These are phyloP conservation scores for Zymoseptoria pseudotritici DNA, from an alignment of 2,329 filamentous ascomycete species.

Conservation along the genomic window DNA sequence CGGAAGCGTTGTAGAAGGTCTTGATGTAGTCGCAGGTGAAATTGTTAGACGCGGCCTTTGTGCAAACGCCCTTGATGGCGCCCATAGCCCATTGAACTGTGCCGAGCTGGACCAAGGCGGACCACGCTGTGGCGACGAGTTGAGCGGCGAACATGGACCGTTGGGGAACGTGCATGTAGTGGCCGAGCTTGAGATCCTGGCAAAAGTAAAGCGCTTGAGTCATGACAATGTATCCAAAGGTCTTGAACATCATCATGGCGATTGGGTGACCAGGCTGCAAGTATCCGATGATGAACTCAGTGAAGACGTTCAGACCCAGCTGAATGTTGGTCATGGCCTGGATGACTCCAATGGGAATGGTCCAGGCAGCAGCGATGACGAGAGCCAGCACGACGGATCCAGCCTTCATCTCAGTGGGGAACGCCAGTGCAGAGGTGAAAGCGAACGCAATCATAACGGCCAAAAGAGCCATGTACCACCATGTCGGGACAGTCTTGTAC, in stretches of 20 bases:
- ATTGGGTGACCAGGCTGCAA: constrained; percentile 25
- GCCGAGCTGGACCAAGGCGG: constrained; percentile 32
- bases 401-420: constrained; percentile 76
- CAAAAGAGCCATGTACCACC: constrained; percentile 55
- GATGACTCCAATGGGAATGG: constrained; percentile 85
- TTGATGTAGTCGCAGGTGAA: constrained; percentile 18
- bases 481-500: constrained; percentile 72
- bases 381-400: constrained; percentile 74
- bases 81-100: constrained; percentile 38
- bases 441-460: constrained; percentile 17
- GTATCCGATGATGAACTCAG: constrained; percentile 18
- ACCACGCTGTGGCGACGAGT: constrained; percentile 38
- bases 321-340: constrained; percentile 74
- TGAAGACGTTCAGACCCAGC: constrained; percentile 21
- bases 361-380: constrained; percentile 68
- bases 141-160: constrained; percentile 37
- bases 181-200: constrained; percentile 37
- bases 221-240: constrained; percentile 32
- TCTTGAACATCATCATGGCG: constrained; percentile 36
- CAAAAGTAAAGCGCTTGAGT: constrained; percentile 38
- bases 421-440: constrained; percentile 34
- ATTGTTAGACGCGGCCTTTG: constrained; percentile 8
- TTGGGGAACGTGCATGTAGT: constrained; percentile 39
- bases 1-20: constrained; percentile 19
- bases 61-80: constrained; percentile 29